Base-by-base conservation (phyloP, 2,329 filamentous ascomycete species). In the Sporothrix phasma region DNA sequence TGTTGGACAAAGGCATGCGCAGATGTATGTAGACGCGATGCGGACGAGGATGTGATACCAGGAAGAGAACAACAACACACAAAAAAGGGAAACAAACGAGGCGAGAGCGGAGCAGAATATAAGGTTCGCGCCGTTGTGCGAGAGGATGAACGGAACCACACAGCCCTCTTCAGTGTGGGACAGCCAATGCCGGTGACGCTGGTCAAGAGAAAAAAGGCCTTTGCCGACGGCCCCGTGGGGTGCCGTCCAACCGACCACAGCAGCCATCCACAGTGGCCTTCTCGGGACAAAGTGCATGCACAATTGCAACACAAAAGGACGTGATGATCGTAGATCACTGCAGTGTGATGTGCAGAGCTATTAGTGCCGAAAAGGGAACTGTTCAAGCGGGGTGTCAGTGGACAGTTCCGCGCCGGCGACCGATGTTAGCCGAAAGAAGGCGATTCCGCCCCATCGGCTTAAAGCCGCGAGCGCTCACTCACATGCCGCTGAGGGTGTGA, bases 341-440 rank as follows among this genome's bases (percentile, higher is more conserved):
- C 34, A 37, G 11, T 3, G 10, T 53, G 49, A 29, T 1, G n/a
- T 43, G 15, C 13, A 22, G 3, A 8, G 7, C n/a, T 53, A 29
- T 29, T 49, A 17, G 29, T 53, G 49, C 34, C 29, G 49, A 37
- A 22, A 29, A 53, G 29, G 31, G 13, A 29, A 22, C 17, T 29
- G 41, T 5, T 5, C 8, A 13, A 7, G 6, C 3, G 39, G 17
- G 15, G 13, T n/a, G 5, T n/a, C 41, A 43, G 58, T 53, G 51
- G 41, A 17, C 43, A 17, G 31, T 53, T 31, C 13, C 26, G 29
- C 17, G 41, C 54, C 60, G 29, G n/a, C n/a, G 34, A n/a, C 67
- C 66, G 67, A 65, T 29, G 22, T 11, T 66, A 68, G 61, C 64
- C 64, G 66, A 66, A 31, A 26, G 5, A 46, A 66, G 26, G 53